Evolutionary conservation across 306 rosid species (phyloP).

Genomic region (Dryas drummondii): DNA sequence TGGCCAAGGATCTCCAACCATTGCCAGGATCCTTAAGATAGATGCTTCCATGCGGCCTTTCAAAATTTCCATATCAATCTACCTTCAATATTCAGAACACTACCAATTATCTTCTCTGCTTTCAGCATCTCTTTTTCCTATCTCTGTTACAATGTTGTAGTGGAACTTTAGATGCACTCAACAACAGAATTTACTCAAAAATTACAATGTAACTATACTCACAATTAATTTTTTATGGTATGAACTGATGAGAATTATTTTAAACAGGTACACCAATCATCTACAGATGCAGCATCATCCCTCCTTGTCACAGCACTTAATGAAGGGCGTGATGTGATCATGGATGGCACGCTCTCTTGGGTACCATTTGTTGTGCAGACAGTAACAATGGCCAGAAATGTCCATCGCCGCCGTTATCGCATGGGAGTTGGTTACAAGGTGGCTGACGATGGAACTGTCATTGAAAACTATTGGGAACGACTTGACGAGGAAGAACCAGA

Average conservation of each 20-base stretch:
- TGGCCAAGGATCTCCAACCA: too few relatives aligned
- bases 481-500: constrained; percentile 69
- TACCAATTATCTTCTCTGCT: neutral
- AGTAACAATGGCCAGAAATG: constrained; percentile 88
- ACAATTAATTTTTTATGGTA: neutral
- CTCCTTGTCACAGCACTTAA: constrained; percentile 88
- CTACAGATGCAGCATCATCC: constrained; percentile 96
- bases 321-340: constrained; percentile 90
- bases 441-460: constrained; percentile 56
- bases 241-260: constrained; percentile 1
- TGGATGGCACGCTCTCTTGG: constrained; percentile 99
- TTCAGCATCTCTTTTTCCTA: neutral
- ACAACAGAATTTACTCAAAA: neutral
- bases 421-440: constrained; percentile 84
- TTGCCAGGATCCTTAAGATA: too few relatives aligned
- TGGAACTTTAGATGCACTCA: neutral
- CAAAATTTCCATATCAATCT: neutral
- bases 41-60: too few relatives aligned
- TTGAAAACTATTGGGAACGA: constrained; percentile 80
- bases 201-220: neutral
- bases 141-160: too few relatives aligned
- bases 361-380: constrained; percentile 94
- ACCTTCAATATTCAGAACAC: neutral
- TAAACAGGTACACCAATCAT: constrained; percentile 93
- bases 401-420: constrained; percentile 91